Conservation (phyloP, 345 rosid genomes). For the Cardamine chenopodiifolia region DNA sequence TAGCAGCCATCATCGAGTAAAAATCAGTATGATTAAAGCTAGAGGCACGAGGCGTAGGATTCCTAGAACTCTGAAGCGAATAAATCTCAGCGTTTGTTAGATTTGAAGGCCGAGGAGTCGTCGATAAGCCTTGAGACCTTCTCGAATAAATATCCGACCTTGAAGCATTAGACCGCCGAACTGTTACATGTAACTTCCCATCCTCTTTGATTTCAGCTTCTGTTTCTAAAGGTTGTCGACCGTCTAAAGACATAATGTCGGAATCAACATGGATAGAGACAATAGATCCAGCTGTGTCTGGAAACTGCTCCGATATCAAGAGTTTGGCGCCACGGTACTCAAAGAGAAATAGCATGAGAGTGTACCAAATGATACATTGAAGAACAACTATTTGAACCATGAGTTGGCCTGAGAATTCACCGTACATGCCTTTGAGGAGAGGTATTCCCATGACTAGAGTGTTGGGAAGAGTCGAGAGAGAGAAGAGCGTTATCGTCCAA, state of each 20-base stretch:
- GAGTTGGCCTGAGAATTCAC: conserved; percentile 47
- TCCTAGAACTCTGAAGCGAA: conserved; percentile 50
- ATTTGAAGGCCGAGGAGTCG: conserved; percentile 53
- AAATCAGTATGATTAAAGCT: conserved; percentile 58
- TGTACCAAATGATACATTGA: conserved; percentile 59
- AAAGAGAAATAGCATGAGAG: conserved; percentile 55
- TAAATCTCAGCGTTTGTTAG: conserved; percentile 58
- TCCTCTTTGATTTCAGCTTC: conserved; percentile 61
- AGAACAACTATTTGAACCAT: conserved; percentile 62
- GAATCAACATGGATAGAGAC: conserved; percentile 59
- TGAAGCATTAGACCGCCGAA: conserved; percentile 50
- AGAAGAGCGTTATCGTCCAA: conserved; percentile 59
- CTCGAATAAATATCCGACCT: conserved; percentile 48
- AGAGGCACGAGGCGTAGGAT: conserved; percentile 56
- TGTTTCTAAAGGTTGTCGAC: conserved; percentile 47
- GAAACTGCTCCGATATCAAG: conserved; percentile 56
- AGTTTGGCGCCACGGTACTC: conserved; percentile 57
- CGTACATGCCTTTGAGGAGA: conserved; percentile 59
- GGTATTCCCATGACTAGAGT: conserved; percentile 66
- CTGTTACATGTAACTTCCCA: conserved; percentile 56
- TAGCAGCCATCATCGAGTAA: conserved; percentile 46
- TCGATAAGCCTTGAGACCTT: conserved; percentile 49
- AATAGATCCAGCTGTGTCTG: conserved; percentile 56
- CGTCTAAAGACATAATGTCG: conserved; percentile 56
- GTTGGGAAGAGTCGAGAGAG: conserved; percentile 55